Conservation (phyloP, 345 rosid genomes). For the Linum tenue region DNA sequence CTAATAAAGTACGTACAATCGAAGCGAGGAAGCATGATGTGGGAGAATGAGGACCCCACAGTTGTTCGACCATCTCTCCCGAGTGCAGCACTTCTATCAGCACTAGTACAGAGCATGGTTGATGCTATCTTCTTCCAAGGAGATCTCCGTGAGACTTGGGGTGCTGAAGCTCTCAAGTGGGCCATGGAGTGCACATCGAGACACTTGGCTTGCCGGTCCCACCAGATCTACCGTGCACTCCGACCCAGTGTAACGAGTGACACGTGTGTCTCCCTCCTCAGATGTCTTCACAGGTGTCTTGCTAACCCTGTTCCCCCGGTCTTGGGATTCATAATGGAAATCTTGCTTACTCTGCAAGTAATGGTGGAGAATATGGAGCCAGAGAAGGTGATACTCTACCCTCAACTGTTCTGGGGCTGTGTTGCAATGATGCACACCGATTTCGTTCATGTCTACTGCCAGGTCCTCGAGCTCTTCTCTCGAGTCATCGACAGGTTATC, state of each 20-base stretch:
- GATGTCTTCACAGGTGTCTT: slow-evolving; percentile 93
- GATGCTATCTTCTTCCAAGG: slow-evolving; percentile 99
- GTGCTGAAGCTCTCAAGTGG: slow-evolving; percentile 95
- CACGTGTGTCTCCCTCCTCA: slow-evolving; percentile 84
- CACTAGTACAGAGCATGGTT: slow-evolving; percentile 98
- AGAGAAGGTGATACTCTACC: slow-evolving; percentile 92
- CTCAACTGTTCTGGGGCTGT: slow-evolving; percentile 98
- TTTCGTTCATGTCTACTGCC: slow-evolving; percentile 94
- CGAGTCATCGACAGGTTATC: slow-evolving; percentile 83
- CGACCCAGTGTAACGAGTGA: slow-evolving; percentile 90
- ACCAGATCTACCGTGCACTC: slow-evolving; percentile 94
- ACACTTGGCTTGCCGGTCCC: slow-evolving; percentile 98
- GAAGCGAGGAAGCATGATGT: slow-evolving; percentile 99
- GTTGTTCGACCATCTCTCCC: slow-evolving; percentile 85
- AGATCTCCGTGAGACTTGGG: slow-evolving; percentile 99
- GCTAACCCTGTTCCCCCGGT: slow-evolving; percentile 94
- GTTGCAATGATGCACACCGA: slow-evolving; percentile 99
- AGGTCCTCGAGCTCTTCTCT: slow-evolving; percentile 91
- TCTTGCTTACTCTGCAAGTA: slow-evolving; percentile 83
- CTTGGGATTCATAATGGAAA: slow-evolving; percentile 93
- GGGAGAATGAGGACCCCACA: slow-evolving; percentile 97
- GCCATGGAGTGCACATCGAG: slow-evolving; percentile 99
- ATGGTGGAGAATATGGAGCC: slow-evolving; percentile 99
- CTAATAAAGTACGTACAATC: slow-evolving; percentile 96
- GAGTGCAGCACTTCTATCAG: slow-evolving; percentile 89